Conservation (phyloP, 768 basidiomycete genomes). For the Tulasnella sp. region DNA sequence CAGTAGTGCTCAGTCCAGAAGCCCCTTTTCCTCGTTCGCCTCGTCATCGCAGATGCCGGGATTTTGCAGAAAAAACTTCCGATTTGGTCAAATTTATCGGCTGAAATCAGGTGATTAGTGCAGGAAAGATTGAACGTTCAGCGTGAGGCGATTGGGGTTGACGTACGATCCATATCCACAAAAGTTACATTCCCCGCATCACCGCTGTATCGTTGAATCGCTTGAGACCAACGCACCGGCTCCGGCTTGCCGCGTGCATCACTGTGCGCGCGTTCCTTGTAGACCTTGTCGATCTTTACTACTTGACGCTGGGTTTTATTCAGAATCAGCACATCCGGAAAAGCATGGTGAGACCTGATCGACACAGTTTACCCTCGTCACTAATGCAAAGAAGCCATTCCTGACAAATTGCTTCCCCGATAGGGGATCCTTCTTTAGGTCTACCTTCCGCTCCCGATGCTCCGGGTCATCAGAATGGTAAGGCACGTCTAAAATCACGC, state of each 20-base stretch:
- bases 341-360: too few species aligned
- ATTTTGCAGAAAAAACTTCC: neutral
- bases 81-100: neutral
- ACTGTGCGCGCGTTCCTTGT: too few species aligned
- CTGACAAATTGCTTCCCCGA: too few species aligned
- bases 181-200: neutral
- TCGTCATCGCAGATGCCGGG: neutral
- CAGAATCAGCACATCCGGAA: too few species aligned
- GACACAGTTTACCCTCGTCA: too few species aligned
- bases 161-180: slow-evolving; percentile 1
- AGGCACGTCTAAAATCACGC: slow-evolving; percentile 68
- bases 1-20: neutral
- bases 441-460: neutral
- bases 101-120: neutral
- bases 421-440: too few species aligned
- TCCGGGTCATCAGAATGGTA: neutral
- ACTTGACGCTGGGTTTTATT: too few species aligned
- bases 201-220: neutral
- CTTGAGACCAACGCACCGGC: too few species aligned
- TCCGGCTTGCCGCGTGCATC: too few species aligned
- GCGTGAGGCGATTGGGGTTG: neutral
- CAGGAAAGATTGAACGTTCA: too few species aligned
- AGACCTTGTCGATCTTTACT: too few species aligned
- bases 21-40: neutral
- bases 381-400: too few species aligned